Conservation (phyloP, 106 monocot species). For the Posidonia australis region DNA sequence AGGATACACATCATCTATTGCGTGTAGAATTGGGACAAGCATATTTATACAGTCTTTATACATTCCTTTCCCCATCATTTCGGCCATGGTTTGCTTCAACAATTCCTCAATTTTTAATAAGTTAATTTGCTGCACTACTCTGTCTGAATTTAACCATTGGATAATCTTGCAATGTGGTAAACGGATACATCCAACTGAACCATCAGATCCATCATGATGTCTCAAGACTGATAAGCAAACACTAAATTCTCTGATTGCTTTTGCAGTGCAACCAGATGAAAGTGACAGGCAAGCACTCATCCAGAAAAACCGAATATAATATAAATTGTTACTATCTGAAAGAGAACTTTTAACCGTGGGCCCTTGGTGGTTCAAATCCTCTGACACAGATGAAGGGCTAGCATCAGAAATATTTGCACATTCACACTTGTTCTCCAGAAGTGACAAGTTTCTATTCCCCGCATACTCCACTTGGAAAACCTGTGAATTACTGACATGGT, state of each 20-base stretch:
- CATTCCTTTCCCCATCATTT: slow-evolving; percentile 59
- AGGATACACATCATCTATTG: slow-evolving; percentile 39
- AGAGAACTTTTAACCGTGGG: slow-evolving; percentile 6
- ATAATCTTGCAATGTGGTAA: slow-evolving; percentile 63
- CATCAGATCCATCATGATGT: slow-evolving; percentile 23
- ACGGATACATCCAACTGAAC: slow-evolving; percentile 19
- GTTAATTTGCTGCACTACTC: slow-evolving; percentile 63
- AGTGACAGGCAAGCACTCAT: slow-evolving; percentile 72
- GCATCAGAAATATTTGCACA: slow-evolving; percentile 10
- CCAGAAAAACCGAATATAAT: slow-evolving; percentile 90
- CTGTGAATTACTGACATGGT: slow-evolving; percentile 7
- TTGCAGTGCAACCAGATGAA: slow-evolving; percentile 42
- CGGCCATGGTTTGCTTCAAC: slow-evolving; percentile 24
- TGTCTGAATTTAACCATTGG: slow-evolving; percentile 47
- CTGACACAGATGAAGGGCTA: not conserved
- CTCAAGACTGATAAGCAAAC: slow-evolving; percentile 52
- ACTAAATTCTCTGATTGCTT: slow-evolving; percentile 52
- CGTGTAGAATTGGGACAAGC: slow-evolving; percentile 61
- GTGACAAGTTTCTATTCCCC: not conserved
- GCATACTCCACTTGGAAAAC: not conserved
- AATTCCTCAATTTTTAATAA: slow-evolving; percentile 50
- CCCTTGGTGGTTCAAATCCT: slow-evolving; percentile 16
- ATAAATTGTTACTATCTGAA: slow-evolving; percentile 16
- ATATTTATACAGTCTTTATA: slow-evolving; percentile 50
- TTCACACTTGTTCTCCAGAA: not conserved